Evolutionary conservation across 148 eudicot species (phyloP), one percentile per base, ranked within the genome.

Genomic region (Rhododendron kiyosumense): DNA sequence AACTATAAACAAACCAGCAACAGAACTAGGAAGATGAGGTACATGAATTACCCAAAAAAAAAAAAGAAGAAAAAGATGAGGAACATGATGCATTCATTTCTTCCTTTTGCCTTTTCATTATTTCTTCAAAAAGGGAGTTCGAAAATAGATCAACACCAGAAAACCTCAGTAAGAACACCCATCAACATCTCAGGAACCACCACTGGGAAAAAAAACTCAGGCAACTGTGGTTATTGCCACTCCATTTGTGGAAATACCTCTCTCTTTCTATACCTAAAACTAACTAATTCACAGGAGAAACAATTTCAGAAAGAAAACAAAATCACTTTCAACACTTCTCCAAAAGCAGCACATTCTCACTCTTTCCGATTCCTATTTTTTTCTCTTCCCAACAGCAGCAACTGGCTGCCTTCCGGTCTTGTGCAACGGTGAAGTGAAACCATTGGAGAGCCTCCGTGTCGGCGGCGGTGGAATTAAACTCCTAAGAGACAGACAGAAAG

Each of bases 381-480:
- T 94, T 38, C 94, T 86, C 90, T 87, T 96, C 73, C 88, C 83
- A 84, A 89, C 86, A 38, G 61, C 86, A 20, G 92, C 57, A 67
- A 46, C 74, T 7, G 85, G 38, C 45, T 79, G 90, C 88, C 88
- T 87, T 79, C 88, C 92, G 4, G 85, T 84, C 93, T 92, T 94
- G 18, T 71, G 81, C 61, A 83, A 63, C 9, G 93, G 86, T 59
- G 93, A 84, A 85, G 52, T 81, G n/a, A 63, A 2, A 79, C 96
- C 94, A 63, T 87, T 90, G 13, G 94, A 85, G 78, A 85, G 83
- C 86, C 89, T 91, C 34, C 94, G 82, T 11, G 88, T 30, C 85
- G 96, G 92, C 17, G 94, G 91, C 71, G 90, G 84, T 10, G 98
- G 98, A 86, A 96, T 96, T 85, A 57, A 88, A 87, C 95, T 93